Base-by-base conservation (phyloP, 2,329 filamentous ascomycete species). In the Gnomoniopsis sp. region DNA sequence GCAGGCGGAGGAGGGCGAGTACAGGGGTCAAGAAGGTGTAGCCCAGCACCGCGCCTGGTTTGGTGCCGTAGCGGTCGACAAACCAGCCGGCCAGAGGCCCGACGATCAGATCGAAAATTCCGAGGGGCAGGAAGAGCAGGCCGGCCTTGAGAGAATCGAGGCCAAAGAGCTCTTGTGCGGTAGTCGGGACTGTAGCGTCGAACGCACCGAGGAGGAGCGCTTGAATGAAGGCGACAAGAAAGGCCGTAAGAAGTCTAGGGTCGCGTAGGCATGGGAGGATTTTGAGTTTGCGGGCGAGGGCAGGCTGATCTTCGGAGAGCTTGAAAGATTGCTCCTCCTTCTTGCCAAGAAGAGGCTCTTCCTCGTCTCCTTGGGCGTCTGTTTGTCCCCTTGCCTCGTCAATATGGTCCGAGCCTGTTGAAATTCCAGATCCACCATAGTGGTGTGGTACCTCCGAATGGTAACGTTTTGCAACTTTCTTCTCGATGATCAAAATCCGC, bases 401-500 rank as follows among this genome's bases (percentile, higher is more conserved):
- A 21, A 46, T 21, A 21, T 15, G 12, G 19, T 23, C 33, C 7
- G 41, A 36, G 17, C 33, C 30, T 17, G 14, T 67, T 64, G 6
- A 63, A 66, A 12, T 62, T 61, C 46, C 43, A 22, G 21, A 50
- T 17, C 41, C 52, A 22, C 48, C 23, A n/a, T 6, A 47, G 30
- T 50, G 43, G 7, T 36, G 38, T 4, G 57, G 62, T 23, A 65
- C 64, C 55, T 63, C 63, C 11, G 52, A 17, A 46, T 66, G 46
- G 48, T 72, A 67, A 55, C 81, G 83, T 60, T 72, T 74, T 10
- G 68, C 69, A 0, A 84, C 83, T 66, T 83, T 85, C 70, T 85
- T 86, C 69, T 88, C 86, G n/a, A 88, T 77, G 54, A 88, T 76
- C 6, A 84, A 67, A 0, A 85, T 65, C 14, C 86, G 79, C 77